A percentile compares a stretch with the other conserved stretches of the same genome.
These are phyloP conservation scores for Saccharomycopsis hybrid DNA, from an alignment of 1,139 yeast genomes.

Conservation along the genomic window DNA sequence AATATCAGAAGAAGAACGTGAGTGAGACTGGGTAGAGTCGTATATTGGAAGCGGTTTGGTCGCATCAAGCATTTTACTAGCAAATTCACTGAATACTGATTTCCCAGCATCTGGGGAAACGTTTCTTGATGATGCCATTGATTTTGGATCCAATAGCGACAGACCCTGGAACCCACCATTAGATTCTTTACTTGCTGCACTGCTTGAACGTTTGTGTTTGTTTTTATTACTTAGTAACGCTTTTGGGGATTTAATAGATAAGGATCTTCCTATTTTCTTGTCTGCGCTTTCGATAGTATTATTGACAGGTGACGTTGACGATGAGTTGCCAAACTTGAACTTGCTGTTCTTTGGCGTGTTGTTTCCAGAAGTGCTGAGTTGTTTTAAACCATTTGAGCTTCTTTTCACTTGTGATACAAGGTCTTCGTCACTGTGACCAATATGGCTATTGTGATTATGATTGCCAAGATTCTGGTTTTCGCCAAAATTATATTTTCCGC, in stretches of 20 bases:
- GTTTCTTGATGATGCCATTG: neutral
- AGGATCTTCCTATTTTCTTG: slow-evolving; percentile 22
- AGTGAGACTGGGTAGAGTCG: neutral
- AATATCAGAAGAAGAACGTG: slow-evolving; percentile 11
- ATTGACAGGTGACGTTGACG: neutral
- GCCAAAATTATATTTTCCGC: no score
- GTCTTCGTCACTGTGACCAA: neutral
- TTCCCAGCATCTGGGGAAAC: neutral
- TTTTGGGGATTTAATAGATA: slow-evolving; percentile 30
- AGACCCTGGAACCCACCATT: no score
- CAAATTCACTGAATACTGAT: neutral
- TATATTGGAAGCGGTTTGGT: neutral
- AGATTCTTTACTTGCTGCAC: no score
- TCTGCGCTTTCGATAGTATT: neutral
- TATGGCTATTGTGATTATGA: neutral
- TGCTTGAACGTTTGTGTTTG: slow-evolving; percentile 16
- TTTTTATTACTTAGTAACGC: slow-evolving; percentile 30
- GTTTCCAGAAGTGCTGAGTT: slow-evolving; percentile 5
- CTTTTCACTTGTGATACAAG: slow-evolving; percentile 3
- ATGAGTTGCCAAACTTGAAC: slow-evolving; percentile 7
- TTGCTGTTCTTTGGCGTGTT: slow-evolving; percentile 19
- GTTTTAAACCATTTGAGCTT: slow-evolving; percentile 11
- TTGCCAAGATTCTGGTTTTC: neutral
- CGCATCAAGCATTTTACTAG: neutral
- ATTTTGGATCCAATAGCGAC: neutral